Evolutionary conservation across 176 grass and related monocot genomes (phyloP).

Genomic region (Bothriochloa decipiens): DNA sequence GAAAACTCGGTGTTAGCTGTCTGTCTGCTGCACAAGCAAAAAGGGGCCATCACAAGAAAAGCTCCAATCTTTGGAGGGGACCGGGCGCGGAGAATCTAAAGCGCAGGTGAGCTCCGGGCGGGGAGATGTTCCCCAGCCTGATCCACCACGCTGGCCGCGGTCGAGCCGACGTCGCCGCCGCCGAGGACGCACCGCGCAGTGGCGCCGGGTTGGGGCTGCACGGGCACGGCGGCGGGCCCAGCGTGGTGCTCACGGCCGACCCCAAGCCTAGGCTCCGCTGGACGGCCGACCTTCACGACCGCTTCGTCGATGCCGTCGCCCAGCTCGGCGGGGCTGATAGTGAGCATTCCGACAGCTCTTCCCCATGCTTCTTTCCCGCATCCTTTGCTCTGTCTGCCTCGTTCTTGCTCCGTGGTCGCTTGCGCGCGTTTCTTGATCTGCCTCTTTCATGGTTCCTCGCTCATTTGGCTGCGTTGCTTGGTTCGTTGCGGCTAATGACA

Average conservation of each 20-base stretch:
- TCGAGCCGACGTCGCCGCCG: not conserved
- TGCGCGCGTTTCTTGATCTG: not conserved
- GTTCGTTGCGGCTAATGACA: not conserved
- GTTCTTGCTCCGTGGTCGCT: not conserved
- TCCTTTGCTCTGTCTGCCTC: not conserved
- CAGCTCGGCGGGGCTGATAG: conserved; percentile 85
- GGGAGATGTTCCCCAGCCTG: conserved; percentile 42
- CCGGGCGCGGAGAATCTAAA: not conserved
- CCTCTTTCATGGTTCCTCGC: not conserved
- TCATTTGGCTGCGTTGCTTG: not conserved
- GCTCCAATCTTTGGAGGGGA: not conserved
- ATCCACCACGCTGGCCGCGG: conserved; percentile 21
- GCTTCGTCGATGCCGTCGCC: conserved; percentile 80
- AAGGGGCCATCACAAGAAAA: not conserved
- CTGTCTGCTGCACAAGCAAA: not conserved
- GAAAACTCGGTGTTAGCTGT: not conserved
- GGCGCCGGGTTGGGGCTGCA: conserved; percentile 5
- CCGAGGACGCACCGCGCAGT: not conserved
- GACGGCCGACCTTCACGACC: conserved; percentile 75
- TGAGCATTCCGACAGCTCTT: conserved; percentile 35
- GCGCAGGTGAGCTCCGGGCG: conserved; percentile 8
- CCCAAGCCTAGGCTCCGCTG: conserved; percentile 72
- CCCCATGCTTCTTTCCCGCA: not conserved
- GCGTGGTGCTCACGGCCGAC: conserved; percentile 70
- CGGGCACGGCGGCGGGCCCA: conserved; percentile 37